A percentile compares a stretch with the other conserved stretches of the same genome.
These are phyloP conservation scores for Stylosanthes scabra DNA, from an alignment of 331 rosid species.

Conservation along the genomic window DNA sequence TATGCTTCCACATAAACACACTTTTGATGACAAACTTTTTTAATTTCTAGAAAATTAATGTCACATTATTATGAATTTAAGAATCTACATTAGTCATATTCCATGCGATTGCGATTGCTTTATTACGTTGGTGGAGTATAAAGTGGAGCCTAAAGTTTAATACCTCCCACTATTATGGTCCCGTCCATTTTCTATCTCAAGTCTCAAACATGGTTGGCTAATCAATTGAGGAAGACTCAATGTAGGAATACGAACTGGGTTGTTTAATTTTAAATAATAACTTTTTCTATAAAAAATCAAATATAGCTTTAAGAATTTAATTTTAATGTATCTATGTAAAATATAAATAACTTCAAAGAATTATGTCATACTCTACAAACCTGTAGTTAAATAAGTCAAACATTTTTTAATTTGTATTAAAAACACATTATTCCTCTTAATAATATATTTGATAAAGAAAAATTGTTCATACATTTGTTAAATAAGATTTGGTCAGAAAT, in stretches of 20 bases:
- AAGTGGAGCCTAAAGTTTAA: slow-evolving; percentile 11
- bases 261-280: background rate
- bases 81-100: slow-evolving; percentile 28
- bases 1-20: slow-evolving; percentile 17
- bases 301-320: too few species aligned
- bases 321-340: too few species aligned
- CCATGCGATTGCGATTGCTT: background rate
- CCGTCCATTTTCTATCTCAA: background rate
- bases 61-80: slow-evolving; percentile 4
- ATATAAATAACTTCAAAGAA: too few species aligned
- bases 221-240: background rate
- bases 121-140: background rate
- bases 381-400: too few species aligned
- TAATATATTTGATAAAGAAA: too few species aligned
- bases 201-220: background rate
- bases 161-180: slow-evolving; percentile 1
- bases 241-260: background rate
- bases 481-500: too few species aligned
- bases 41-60: background rate
- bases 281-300: background rate
- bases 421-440: too few species aligned
- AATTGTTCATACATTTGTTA: too few species aligned
- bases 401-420: too few species aligned
- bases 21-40: slow-evolving; percentile 5
- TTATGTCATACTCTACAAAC: too few species aligned